Evolutionary conservation across 1,139 yeast genomes (phyloP).

Genomic region (Lodderomyces beijingensis): DNA sequence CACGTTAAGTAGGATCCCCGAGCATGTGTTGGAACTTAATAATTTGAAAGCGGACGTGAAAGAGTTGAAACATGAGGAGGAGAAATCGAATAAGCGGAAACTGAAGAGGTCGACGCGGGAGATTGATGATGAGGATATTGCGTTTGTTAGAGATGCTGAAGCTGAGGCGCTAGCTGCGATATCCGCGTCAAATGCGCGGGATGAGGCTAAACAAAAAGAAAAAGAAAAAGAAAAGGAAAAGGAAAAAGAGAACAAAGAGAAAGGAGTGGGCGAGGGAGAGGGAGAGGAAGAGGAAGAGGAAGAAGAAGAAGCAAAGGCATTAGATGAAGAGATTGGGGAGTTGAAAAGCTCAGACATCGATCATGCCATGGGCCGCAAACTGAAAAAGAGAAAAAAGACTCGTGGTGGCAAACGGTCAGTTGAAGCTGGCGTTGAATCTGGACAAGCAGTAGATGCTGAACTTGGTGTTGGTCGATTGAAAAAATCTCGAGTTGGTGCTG

Average conservation of each 20-base stretch:
- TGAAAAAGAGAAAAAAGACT: too few species aligned
- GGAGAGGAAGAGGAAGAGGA: background rate
- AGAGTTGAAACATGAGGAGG: background rate
- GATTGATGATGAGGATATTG: conserved; percentile 6
- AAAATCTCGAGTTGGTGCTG: too few species aligned
- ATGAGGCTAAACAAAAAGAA: background rate
- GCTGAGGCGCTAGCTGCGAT: conserved; percentile 5
- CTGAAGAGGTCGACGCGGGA: background rate
- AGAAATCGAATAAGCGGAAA: conserved; percentile 1
- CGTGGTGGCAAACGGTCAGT: too few species aligned
- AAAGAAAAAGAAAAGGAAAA: background rate
- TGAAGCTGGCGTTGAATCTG: too few species aligned
- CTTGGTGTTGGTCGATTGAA: too few species aligned
- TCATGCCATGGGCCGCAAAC: conserved; percentile 18
- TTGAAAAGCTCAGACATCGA: conserved; percentile 34
- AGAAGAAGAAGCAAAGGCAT: conserved; percentile 15
- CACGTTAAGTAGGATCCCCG: conserved; percentile 10
- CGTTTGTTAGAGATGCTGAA: conserved; percentile 8
- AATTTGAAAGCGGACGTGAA: background rate
- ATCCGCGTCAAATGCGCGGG: conserved; percentile 3
- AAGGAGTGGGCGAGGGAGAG: background rate
- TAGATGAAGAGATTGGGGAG: conserved; percentile 41
- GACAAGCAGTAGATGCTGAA: too few species aligned
- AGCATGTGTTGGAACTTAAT: conserved; percentile 1
- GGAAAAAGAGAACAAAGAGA: background rate